These are phyloP conservation scores for Climacium dendroides DNA, from an alignment of 225 moss, liverwort and hornwort species.

Conservation along the genomic window DNA sequence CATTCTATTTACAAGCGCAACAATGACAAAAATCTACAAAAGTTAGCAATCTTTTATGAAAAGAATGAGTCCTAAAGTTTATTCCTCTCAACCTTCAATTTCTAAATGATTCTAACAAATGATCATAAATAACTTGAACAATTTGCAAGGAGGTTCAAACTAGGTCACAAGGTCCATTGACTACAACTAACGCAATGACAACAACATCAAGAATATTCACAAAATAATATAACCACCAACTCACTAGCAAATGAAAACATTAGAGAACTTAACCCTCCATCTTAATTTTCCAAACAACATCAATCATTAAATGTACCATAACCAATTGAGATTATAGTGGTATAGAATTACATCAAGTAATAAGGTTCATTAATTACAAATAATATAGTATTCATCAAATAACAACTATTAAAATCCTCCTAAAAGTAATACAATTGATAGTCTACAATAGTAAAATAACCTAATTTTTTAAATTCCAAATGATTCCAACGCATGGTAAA, in stretches of 20 bases:
- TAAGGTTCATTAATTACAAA: neutral
- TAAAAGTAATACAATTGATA: too few species aligned
- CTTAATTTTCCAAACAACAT: neutral
- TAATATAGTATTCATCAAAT: too few species aligned
- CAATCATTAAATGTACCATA: fast-evolving
- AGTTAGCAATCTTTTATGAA: neutral
- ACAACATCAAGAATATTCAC: neutral
- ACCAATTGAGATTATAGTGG: fast-evolving
- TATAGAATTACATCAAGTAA: too few species aligned
- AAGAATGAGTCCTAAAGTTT: neutral
- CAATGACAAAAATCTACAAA: neutral
- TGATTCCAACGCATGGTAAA: neutral
- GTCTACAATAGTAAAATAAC: fast-evolving
- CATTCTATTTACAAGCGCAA: neutral
- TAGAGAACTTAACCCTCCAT: fast-evolving
- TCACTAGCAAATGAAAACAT: neutral
- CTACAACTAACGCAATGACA: neutral
- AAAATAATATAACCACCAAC: neutral
- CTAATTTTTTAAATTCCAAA: neutral
- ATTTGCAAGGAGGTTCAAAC: neutral
- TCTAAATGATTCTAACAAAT: neutral
- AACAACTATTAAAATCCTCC: too few species aligned
- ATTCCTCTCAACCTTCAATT: neutral
- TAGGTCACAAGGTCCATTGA: neutral
- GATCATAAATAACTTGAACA: neutral